Evolutionary conservation across 768 basidiomycete species (phyloP), one percentile per base, ranked within the genome.

Genomic region (Leucosporidium creatinivorum): DNA sequence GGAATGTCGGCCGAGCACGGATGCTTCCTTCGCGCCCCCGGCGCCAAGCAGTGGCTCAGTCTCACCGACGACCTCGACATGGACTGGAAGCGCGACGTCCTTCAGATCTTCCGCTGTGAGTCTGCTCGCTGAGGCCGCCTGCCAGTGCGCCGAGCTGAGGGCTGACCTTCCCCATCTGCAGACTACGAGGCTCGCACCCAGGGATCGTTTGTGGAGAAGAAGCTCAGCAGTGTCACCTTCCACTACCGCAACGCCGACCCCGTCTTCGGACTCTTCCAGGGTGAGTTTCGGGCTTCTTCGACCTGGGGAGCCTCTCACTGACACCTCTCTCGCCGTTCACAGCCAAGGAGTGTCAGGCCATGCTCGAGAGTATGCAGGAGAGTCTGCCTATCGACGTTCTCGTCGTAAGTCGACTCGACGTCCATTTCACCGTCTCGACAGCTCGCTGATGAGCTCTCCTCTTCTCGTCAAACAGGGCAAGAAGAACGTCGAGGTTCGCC

Each of bases 211-310:
- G 91, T 98, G 68, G 94, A 99, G 82, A 82, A 88, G 78, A 99
- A 99, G 85, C 93, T 93, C 84, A 91, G 90, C 75, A 89, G 89
- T 67, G 89, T 99, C 77, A 97, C 93, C 52, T 98, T 94, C 94
- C 94, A 99, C 80, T 97, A 96, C 80, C 85, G 94, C 55, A 84
- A 85, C 66, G 84, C 84, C 39, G 94, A 99, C 79, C 94, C 94
- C 0, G 92, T 94, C 80, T 99, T 93, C 86, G 93, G 93, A 86
- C 89, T 77, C 76, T 88, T 84, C 72, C 69, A 66, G 33, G 23
- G 26, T 63, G 21, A 59, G 33, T 62, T 3, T 55, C 17, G 60
- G 44, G 0, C 36, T 44, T 39, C 18, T 9, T 18, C 21, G 1
- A n/a, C 9, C 21, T 9, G 23, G 17, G 18, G 2, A 19, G 0